These are phyloP conservation scores for Zygoascus bituminiphila DNA, from an alignment of 805 yeast genomes.

Conservation along the genomic window DNA sequence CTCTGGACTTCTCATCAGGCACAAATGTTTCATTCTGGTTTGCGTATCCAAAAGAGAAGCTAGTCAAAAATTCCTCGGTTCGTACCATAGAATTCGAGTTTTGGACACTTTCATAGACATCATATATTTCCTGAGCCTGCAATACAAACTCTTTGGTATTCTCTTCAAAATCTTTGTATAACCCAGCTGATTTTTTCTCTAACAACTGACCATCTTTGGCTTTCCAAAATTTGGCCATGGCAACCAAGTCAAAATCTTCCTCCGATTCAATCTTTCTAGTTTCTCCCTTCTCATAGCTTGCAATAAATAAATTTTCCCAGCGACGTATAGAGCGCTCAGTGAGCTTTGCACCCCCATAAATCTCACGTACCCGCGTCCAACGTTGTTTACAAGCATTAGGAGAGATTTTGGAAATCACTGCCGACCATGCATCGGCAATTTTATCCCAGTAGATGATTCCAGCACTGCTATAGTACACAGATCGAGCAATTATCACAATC, in stretches of 20 bases:
- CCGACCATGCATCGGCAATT: conserved; percentile 42
- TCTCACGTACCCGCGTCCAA: conserved; percentile 63
- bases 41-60: conserved; percentile 36
- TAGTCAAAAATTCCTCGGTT: conserved; percentile 44
- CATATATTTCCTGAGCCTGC: conserved; percentile 24
- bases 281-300: conserved; percentile 48
- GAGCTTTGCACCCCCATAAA: conserved; percentile 52
- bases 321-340: conserved; percentile 43
- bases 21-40: neutral
- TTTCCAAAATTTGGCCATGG: conserved; percentile 59
- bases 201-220: conserved; percentile 35
- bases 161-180: conserved; percentile 27
- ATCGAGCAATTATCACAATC: conserved; percentile 58
- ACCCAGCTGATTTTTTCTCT: conserved; percentile 19
- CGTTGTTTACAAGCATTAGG: conserved; percentile 45
- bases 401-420: conserved; percentile 21
- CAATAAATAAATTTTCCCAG: conserved; percentile 60
- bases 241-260: conserved; percentile 40
- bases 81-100: conserved; percentile 62
- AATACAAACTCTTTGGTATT: conserved; percentile 42
- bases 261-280: conserved; percentile 31
- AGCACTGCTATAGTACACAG: conserved; percentile 38
- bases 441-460: conserved; percentile 57
- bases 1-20: conserved; percentile 7
- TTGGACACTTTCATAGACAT: conserved; percentile 33